A percentile compares a stretch with the other conserved stretches of the same genome.
Evolutionary conservation across 2,329 filamentous ascomycete species (phyloP).

Genomic region (Colletotrichum sp.): DNA sequence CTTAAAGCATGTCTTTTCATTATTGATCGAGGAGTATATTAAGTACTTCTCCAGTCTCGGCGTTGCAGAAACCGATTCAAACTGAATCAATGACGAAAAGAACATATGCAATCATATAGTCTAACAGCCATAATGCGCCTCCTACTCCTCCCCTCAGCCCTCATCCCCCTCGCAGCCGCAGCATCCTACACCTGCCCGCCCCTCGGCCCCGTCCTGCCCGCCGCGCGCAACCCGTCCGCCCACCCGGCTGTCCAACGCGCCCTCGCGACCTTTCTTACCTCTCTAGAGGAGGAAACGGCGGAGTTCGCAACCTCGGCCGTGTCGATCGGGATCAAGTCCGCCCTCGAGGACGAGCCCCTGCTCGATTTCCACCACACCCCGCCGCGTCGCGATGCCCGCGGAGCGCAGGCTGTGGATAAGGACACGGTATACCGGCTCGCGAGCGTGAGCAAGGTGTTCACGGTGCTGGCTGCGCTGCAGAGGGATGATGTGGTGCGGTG

Average conservation of each 20-base stretch:
- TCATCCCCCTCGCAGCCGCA: background rate
- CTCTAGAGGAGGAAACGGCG: conserved; percentile 8
- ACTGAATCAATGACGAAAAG: background rate
- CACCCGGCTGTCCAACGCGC: conserved; percentile 16
- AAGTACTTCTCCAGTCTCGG: background rate
- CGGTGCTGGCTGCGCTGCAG: conserved; percentile 18
- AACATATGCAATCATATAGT: background rate
- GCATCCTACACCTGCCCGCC: conserved; percentile 9
- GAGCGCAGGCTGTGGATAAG: conserved; percentile 29
- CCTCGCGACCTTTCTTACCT: background rate
- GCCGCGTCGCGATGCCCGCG: conserved; percentile 10
- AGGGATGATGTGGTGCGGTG: conserved; percentile 19
- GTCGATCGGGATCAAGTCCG: conserved; percentile 28
- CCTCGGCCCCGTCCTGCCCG: conserved; percentile 17
- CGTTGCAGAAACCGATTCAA: background rate
- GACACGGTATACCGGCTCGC: conserved; percentile 44
- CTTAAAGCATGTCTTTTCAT: background rate
- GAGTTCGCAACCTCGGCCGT: conserved; percentile 28
- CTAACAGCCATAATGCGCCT: background rate
- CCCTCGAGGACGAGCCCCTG: conserved; percentile 26
- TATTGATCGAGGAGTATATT: background rate
- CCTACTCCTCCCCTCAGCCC: background rate
- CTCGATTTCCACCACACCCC: conserved; percentile 31
- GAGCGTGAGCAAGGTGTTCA: conserved; percentile 45
- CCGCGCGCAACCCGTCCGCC: background rate